Conservation (phyloP, 2,329 filamentous ascomycete species). For the Xylaria sp. region DNA sequence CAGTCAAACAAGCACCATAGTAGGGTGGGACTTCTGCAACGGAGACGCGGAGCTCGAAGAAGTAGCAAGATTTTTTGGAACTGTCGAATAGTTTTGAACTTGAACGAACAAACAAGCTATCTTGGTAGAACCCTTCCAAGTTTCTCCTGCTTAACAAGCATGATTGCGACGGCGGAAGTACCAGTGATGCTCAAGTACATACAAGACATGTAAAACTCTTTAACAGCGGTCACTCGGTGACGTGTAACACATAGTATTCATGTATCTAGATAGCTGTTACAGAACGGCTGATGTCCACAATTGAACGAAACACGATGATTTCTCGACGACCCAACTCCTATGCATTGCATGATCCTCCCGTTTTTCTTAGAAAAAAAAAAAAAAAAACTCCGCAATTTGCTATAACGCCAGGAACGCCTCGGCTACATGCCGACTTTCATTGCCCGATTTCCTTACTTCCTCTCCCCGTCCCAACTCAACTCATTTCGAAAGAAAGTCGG, state of each 20-base stretch:
- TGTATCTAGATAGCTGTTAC: constrained; percentile 19
- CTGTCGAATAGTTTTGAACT: constrained; percentile 58
- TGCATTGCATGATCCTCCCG: constrained; percentile 8
- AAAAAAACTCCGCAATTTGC: constrained; percentile 6
- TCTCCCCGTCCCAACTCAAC: neutral
- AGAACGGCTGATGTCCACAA: constrained; percentile 7
- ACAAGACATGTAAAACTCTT: neutral
- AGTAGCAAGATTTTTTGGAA: constrained; percentile 79
- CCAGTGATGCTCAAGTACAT: neutral
- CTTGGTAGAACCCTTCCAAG: neutral
- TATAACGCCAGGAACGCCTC: constrained; percentile 39
- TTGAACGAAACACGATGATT: constrained; percentile 19
- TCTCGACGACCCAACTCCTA: constrained; percentile 25
- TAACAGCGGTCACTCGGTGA: neutral
- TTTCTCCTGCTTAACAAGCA: neutral
- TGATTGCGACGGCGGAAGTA: neutral
- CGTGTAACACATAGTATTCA: constrained; percentile 20
- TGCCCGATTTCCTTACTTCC: constrained; percentile 1
- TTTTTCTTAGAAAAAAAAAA: too few species aligned
- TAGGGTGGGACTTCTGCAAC: constrained; percentile 98
- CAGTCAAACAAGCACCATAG: constrained; percentile 88
- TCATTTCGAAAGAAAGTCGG: neutral
- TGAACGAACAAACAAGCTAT: neutral
- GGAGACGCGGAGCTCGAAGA: constrained; percentile 82
- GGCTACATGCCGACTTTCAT: constrained; percentile 12